Evolutionary conservation across 108 stramenopile species (phyloP).

Genomic region (Stephanodiscus minutulus): DNA sequence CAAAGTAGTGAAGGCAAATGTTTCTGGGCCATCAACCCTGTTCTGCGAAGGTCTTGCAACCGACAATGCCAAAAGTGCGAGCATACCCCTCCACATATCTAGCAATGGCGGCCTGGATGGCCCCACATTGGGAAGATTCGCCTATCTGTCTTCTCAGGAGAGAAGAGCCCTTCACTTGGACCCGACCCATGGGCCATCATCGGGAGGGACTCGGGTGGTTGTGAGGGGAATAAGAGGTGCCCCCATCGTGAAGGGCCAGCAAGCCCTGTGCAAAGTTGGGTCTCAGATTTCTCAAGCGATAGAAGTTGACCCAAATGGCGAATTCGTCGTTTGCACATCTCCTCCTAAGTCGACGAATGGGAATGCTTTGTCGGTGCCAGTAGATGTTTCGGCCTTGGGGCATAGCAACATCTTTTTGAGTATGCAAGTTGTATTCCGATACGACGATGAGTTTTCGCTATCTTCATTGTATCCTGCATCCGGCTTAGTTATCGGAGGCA

Average conservation of each 20-base stretch:
- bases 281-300: conserved; percentile 17
- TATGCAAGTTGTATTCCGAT: conserved; percentile 32
- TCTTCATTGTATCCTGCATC: conserved; percentile 27
- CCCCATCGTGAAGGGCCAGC: background rate
- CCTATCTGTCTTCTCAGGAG: conserved; percentile 25
- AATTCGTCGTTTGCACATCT: conserved; percentile 35
- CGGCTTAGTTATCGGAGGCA: conserved; percentile 40
- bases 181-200: conserved; percentile 43
- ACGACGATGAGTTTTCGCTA: conserved; percentile 34
- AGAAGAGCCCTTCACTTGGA: conserved; percentile 14
- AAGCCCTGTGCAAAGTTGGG: conserved; percentile 45
- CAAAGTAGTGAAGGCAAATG: conserved; percentile 22
- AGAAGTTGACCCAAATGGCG: conserved; percentile 24
- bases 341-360: conserved; percentile 23
- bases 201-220: conserved; percentile 40
- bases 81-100: conserved; percentile 22
- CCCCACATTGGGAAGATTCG: conserved; percentile 8
- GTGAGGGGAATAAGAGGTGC: conserved; percentile 26
- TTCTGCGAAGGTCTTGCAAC: conserved; percentile 18
- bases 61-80: conserved; percentile 12
- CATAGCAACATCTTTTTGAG: conserved; percentile 25
- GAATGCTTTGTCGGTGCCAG: conserved; percentile 19
- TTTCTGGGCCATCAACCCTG: conserved; percentile 19
- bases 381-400: conserved; percentile 35
- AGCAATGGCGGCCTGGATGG: conserved; percentile 30